A percentile compares a stretch with the other conserved stretches of the same genome.
Conservation (phyloP, 2,329 filamentous ascomycete genomes). For the Monascus ruber region DNA sequence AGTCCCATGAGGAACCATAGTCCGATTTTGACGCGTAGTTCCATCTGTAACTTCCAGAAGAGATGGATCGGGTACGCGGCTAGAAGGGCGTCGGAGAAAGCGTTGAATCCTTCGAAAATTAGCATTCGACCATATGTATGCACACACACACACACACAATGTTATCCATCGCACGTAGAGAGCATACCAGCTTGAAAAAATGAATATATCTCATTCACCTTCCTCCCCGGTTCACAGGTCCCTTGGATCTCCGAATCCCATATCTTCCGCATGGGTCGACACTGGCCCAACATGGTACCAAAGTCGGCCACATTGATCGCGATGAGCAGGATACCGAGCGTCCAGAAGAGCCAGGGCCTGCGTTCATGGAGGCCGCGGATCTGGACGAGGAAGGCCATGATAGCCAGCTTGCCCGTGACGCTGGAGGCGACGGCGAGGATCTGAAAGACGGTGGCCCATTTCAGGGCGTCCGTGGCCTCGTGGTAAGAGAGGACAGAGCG, state of each 20-base stretch:
- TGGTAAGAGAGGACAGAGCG: slow-evolving; percentile 1
- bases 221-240: slow-evolving; percentile 6
- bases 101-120: slow-evolving; percentile 4
- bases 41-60: slow-evolving; percentile 12
- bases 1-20: slow-evolving; percentile 12
- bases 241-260: slow-evolving; percentile 10
- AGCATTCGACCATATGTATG: not conserved
- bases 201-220: slow-evolving; percentile 6
- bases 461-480: slow-evolving; percentile 4
- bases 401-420: slow-evolving; percentile 11
- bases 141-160: not conserved
- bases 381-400: slow-evolving; percentile 13
- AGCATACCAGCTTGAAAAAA: slow-evolving; percentile 12
- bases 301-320: slow-evolving; percentile 9
- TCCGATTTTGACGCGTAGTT: slow-evolving; percentile 8
- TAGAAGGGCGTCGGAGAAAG: slow-evolving; percentile 9
- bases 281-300: slow-evolving; percentile 9
- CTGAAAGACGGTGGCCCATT: slow-evolving; percentile 14
- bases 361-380: slow-evolving; percentile 10
- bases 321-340: slow-evolving; percentile 8
- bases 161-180: too few species aligned
- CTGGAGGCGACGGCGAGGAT: slow-evolving; percentile 12
- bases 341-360: slow-evolving; percentile 9
- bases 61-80: slow-evolving; percentile 13
- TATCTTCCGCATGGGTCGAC: slow-evolving; percentile 10